Evolutionary conservation across 106 monocot genomes (phyloP).

Genomic region (Amphibolis antarctica): DNA sequence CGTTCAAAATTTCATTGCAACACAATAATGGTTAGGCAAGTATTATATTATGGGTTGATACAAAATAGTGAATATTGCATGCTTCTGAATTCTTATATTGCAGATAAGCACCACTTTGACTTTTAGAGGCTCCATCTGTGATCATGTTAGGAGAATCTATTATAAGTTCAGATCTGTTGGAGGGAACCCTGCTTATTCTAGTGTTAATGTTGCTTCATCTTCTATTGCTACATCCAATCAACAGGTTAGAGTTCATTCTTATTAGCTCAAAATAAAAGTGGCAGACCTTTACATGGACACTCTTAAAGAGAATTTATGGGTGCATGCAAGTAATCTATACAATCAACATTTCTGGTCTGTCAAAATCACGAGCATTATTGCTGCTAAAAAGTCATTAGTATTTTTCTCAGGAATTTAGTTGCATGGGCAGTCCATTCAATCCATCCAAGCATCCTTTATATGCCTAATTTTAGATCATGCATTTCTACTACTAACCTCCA

Average conservation of each 20-base stretch:
- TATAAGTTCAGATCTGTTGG: constrained; percentile 38
- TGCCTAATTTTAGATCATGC: too few relatives aligned
- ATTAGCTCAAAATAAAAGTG: not conserved
- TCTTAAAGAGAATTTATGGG: not conserved
- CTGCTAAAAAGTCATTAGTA: too few relatives aligned
- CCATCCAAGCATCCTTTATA: too few relatives aligned
- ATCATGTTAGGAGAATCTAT: constrained; percentile 43
- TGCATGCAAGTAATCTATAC: not conserved
- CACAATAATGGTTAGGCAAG: not conserved
- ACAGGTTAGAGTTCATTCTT: constrained; percentile 31
- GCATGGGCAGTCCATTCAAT: too few relatives aligned
- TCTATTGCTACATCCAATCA: constrained; percentile 50
- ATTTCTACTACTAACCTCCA: too few relatives aligned
- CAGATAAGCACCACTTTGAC: constrained; percentile 50
- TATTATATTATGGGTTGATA: not conserved
- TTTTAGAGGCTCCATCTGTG: constrained; percentile 40
- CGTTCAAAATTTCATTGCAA: not conserved
- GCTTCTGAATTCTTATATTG: constrained; percentile 5
- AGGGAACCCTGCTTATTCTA: constrained; percentile 48
- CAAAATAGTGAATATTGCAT: not conserved
- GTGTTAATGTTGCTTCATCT: constrained; percentile 44
- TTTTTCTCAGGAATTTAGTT: too few relatives aligned
- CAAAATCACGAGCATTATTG: too few relatives aligned
- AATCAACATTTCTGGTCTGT: too few relatives aligned
- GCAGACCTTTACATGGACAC: too few relatives aligned